Conservation (phyloP, 1,284 basidiomycete genomes). For the Ganoderma sinense region DNA sequence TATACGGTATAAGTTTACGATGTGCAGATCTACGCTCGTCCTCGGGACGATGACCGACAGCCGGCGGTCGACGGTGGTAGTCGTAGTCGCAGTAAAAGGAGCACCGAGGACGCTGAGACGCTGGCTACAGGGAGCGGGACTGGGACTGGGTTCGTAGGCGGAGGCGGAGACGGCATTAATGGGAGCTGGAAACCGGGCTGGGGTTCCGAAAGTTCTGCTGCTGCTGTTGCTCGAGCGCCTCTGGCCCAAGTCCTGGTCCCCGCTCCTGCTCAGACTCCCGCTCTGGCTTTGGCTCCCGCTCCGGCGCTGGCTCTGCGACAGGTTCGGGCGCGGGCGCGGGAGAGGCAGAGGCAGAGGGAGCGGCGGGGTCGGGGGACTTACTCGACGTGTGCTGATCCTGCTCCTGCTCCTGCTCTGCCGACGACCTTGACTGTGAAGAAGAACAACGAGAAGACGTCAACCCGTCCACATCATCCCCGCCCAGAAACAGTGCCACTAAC, state of each 20-base stretch:
- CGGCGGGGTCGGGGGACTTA: not conserved
- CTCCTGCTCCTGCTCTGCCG: not conserved
- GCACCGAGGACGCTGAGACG: not conserved
- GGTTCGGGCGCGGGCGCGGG: not conserved
- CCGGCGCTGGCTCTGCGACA: not conserved
- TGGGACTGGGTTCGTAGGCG: too few species aligned
- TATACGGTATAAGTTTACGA: conserved; percentile 31
- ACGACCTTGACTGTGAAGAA: conserved; percentile 8
- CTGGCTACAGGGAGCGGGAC: not conserved
- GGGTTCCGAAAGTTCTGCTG: conserved; percentile 5
- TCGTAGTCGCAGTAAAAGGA: not conserved
- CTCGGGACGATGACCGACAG: conserved; percentile 26
- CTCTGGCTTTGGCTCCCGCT: conserved; percentile 5
- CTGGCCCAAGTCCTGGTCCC: conserved; percentile 5
- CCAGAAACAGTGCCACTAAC: conserved; percentile 39
- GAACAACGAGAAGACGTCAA: conserved; percentile 9
- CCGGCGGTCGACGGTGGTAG: conserved; percentile 7
- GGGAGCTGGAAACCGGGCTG: conserved; percentile 4
- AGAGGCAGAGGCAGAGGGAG: not conserved
- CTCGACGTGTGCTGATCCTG: not conserved
- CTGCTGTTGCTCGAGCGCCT: conserved; percentile 4
- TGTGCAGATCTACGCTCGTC: conserved; percentile 27
- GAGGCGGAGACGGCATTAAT: not conserved
- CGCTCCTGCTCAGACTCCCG: conserved; percentile 1
- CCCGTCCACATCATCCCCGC: conserved; percentile 31